Base-by-base conservation (phyloP, 1,284 basidiomycete genomes). In the Filobasidium uniguttulatum region DNA sequence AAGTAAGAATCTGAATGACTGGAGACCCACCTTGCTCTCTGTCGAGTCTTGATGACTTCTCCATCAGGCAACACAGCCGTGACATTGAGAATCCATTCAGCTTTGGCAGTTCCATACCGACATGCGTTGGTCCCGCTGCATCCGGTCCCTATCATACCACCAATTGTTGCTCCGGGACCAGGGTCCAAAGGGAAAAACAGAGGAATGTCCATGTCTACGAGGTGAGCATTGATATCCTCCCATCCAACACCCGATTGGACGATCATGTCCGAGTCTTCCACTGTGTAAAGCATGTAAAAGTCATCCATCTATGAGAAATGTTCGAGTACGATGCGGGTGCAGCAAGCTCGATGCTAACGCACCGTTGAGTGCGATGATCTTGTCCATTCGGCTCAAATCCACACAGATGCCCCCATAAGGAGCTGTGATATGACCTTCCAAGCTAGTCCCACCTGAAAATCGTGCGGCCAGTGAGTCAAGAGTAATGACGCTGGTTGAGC, bases 21-120 rank as follows among this genome's bases (percentile, higher is more conserved):
- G 38, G 12, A 34, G 15, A 26, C 57, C 44, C 9, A 63, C 60
- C 83, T 74, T 0, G 91, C 83, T 31, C 86, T 72, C 35, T 79
- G 75, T 2, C 91, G 79, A 0, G 91, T 97, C 65, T 91, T 93
- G 65, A 97, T 90, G 15, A 96, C 83, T 62, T 94, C 80, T 1
- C 91, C 91, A 14, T 79, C 82, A 1, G 91, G 85, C 1, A 94
- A 74, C 0, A 94, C 89, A 6, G 89, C 83, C 0, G 85, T 91
- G 25, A 78, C 74, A 61, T 87, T 88, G 28, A 88, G 66, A 63
- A 88, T 86, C 82, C 82, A 85, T 69, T 87, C 83, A 14, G 76
- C 81, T 66, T 81, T 83, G 20, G 85, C 81, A 5, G 86, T 90
- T 14, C 87, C 87, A 60, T 90, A 91, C 29, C 85, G 73, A 2